Percentiles rank a stretch among this genome's conserved stretches.
These are phyloP conservation scores for Eucalyptus tenuipes DNA, from an alignment of 345 rosid genomes.

Conservation along the genomic window DNA sequence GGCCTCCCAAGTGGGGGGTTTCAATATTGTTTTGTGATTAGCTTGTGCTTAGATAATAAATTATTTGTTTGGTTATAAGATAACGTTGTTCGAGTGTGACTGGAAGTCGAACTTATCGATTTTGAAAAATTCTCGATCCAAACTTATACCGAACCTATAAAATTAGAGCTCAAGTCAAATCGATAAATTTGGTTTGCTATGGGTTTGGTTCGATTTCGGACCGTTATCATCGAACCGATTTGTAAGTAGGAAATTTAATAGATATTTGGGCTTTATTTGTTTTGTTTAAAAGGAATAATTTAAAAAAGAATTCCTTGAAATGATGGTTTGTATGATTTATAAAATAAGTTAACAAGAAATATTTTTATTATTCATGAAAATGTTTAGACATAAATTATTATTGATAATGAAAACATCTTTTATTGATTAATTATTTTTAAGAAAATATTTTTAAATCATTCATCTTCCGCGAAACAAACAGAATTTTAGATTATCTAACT, in stretches of 20 bases:
- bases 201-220: background rate
- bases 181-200: background rate
- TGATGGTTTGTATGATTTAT: background rate
- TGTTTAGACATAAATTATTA: no score
- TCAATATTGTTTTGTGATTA: background rate
- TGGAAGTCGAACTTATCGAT: accelerated
- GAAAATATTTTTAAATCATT: background rate
- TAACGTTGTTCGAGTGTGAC: background rate
- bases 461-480: accelerated
- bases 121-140: background rate
- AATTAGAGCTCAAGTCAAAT: background rate
- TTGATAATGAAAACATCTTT: no score
- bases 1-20: background rate
- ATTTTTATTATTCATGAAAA: no score
- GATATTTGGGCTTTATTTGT: background rate
- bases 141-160: background rate
- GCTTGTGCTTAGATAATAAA: background rate
- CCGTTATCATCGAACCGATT: background rate
- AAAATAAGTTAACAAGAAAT: accelerated
- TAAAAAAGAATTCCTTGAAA: no score
- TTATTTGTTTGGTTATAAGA: background rate
- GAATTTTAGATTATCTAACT: background rate
- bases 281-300: no score
- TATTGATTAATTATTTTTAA: no score
- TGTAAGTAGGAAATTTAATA: background rate